Evolutionary conservation across 805 yeast species (phyloP), one percentile per base, ranked within the genome.

Genomic region (Hemisphaericaspora nanyangensis): DNA sequence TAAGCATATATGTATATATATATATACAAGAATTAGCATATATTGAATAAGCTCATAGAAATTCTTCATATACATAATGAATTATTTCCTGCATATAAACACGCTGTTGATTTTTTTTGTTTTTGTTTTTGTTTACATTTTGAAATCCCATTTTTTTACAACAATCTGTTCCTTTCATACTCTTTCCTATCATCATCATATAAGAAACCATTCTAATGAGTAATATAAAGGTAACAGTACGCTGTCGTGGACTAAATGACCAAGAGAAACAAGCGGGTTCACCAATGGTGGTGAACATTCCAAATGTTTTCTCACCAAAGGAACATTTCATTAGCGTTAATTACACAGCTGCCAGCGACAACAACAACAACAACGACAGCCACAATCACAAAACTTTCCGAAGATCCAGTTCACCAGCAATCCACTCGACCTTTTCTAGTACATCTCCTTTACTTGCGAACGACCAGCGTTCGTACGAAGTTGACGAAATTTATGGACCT

Each of bases 401-500:
- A n/a, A n/a, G n/a, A n/a, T n/a, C n/a, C n/a, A n/a, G n/a, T n/a
- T n/a, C n/a, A n/a, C n/a, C n/a, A n/a, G n/a, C n/a, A n/a, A n/a
- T n/a, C n/a, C n/a, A n/a, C n/a, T n/a, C n/a, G n/a, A n/a, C n/a
- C n/a, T n/a, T n/a, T n/a, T n/a, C n/a, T n/a, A n/a, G n/a, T n/a
- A n/a, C n/a, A n/a, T n/a, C n/a, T n/a, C 71, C 3, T 68, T 71
- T 13, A 45, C 40, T 16, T 39, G 41, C 19, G 72, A 8, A 39
- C 0, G 64, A 51, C 7, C 63, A 62, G 39, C 71, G 77, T 54
- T 76, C 82, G 1, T 89, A 82, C 56, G 67, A 74, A 6, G 82
- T 88, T 36, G 96, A 88, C 57, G 80, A 78, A 39, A 93, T 85
- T 0, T 87, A 83, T 59, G 95, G 95, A 1, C 81, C 95, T 1